phyloP scores from a whole-genome alignment of 2,329 filamentous ascomycete species.

The Talaromyces atroroseus region DNA sequence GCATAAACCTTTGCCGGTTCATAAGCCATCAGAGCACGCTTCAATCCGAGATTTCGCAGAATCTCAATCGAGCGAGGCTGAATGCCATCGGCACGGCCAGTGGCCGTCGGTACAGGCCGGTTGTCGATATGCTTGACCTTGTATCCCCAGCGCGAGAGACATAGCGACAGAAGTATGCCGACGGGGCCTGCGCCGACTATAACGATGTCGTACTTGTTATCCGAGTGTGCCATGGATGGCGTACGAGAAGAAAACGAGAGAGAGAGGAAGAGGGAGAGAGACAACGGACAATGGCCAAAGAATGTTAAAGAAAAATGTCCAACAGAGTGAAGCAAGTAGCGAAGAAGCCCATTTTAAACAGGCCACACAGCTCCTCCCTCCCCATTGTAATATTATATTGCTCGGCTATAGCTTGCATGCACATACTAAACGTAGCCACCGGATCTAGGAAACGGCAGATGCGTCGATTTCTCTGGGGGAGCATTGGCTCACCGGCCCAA shows the following conservation, averaged over 20 bases:
- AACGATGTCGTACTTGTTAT: slow-evolving; percentile 57
- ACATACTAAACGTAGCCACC: neutral
- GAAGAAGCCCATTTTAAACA: neutral
- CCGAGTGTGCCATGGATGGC: slow-evolving; percentile 8
- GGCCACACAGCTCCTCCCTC: neutral
- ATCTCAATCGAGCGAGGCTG: slow-evolving; percentile 85
- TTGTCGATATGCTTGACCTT: slow-evolving; percentile 94
- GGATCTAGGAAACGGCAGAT: slow-evolving; percentile 10
- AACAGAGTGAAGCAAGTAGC: neutral
- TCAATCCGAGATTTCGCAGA: slow-evolving; percentile 82
- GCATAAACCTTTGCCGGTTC: slow-evolving; percentile 80
- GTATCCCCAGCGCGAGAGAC: slow-evolving; percentile 87
- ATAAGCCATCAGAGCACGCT: slow-evolving; percentile 79
- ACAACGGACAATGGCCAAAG: neutral
- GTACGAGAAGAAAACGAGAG: neutral
- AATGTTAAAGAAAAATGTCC: neutral
- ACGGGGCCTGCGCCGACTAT: slow-evolving; percentile 87
- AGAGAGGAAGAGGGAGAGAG: neutral
- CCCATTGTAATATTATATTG: no score
- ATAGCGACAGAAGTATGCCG: slow-evolving; percentile 80
- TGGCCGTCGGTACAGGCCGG: slow-evolving; percentile 74
- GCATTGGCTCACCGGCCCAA: neutral
- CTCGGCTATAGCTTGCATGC: no score
- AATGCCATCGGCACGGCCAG: slow-evolving; percentile 84
- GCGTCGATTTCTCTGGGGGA: neutral